phyloP scores from a whole-genome alignment of 78 protist species.

The Chrysochromulina parva region DNA sequence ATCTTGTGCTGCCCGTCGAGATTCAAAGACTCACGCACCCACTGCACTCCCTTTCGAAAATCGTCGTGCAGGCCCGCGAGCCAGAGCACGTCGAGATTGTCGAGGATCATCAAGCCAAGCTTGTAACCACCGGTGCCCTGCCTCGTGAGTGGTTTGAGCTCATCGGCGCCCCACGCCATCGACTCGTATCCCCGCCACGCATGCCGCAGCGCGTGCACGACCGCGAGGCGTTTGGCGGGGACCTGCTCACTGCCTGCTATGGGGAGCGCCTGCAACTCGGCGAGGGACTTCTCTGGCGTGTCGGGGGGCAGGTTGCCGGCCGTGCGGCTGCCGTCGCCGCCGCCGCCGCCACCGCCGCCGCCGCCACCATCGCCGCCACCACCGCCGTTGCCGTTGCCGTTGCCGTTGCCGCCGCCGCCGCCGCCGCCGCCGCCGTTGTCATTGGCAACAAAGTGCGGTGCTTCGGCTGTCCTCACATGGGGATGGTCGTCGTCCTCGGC shows the following conservation, averaged over 20 bases:
- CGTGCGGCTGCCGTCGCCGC: background rate
- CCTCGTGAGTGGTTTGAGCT: conserved; percentile 49
- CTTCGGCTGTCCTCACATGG: too few species aligned
- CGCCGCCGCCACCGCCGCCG: background rate
- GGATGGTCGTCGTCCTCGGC: too few species aligned
- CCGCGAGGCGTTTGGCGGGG: background rate
- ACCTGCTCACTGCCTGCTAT: background rate
- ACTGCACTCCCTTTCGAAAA: conserved; percentile 33
- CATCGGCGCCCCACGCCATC: conserved; percentile 77
- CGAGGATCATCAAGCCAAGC: conserved; percentile 66
- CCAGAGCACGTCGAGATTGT: conserved; percentile 43
- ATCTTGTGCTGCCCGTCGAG: background rate
- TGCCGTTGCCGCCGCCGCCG: too few species aligned
- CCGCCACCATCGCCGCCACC: too few species aligned
- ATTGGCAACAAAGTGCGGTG: too few species aligned
- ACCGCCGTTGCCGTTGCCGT: too few species aligned
- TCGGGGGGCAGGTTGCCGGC: background rate
- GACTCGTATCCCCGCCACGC: conserved; percentile 68
- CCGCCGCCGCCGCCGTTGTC: too few species aligned
- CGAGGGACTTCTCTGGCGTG: too few species aligned
- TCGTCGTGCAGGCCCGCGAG: conserved; percentile 30
- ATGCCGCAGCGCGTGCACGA: background rate
- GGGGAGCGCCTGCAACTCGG: background rate
- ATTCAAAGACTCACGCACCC: background rate
- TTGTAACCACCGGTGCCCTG: background rate